Conservation (phyloP, 2,329 filamentous ascomycete species). For the Alternaria conjuncta region DNA sequence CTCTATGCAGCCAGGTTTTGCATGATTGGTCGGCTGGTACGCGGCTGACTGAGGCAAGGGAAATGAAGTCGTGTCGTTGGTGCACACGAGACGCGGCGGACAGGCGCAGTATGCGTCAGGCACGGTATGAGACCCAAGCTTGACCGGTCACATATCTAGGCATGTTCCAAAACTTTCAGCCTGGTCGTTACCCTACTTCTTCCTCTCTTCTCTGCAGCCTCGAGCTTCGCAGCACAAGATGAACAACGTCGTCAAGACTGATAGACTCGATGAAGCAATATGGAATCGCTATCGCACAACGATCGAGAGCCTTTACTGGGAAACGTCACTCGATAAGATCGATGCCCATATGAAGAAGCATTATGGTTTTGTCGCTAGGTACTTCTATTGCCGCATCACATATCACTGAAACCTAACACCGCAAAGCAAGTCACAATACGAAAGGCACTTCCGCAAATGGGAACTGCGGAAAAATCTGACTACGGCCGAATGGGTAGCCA, state of each 20-base stretch:
- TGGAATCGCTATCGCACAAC: background rate
- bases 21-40: background rate
- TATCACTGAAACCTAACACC: too few species aligned
- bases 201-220: background rate
- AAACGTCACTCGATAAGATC: background rate
- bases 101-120: background rate
- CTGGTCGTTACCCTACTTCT: background rate
- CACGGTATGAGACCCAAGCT: fast-evolving
- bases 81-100: background rate
- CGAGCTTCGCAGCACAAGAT: background rate
- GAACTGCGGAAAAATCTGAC: background rate
- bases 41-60: background rate
- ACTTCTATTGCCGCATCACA: background rate
- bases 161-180: background rate
- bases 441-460: background rate
- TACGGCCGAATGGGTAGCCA: background rate
- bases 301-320: background rate
- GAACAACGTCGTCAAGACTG: background rate
- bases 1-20: background rate
- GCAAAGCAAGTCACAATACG: background rate
- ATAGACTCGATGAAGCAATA: background rate
- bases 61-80: background rate
- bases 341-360: background rate
- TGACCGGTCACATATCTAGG: background rate
- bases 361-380: background rate